A percentile compares a stretch with the other conserved stretches of the same genome.
phyloP scores from a whole-genome alignment of 108 stramenopile genomes.

The Fragilariopsis cylindrus region DNA sequence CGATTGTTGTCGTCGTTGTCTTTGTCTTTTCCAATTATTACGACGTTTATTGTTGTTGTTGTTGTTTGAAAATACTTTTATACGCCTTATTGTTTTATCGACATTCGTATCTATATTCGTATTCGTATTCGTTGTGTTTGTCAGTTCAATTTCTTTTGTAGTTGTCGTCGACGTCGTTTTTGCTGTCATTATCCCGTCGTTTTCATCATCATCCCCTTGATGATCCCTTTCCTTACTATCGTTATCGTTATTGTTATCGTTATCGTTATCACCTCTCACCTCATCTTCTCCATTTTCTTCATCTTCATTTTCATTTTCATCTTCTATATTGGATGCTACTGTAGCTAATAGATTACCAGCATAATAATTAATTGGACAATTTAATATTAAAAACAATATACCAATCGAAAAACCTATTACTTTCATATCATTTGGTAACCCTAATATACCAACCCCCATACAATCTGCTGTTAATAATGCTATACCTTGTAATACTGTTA shows the following conservation, averaged over 20 bases:
- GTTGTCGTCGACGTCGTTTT: neutral
- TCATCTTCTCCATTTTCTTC: conserved; percentile 5
- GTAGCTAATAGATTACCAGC: conserved; percentile 50
- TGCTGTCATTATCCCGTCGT: neutral
- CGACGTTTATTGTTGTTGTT: neutral
- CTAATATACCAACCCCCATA: conserved; percentile 69
- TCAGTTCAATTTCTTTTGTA: no score
- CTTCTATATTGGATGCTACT: conserved; percentile 44
- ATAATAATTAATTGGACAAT: conserved; percentile 66
- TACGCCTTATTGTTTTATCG: neutral
- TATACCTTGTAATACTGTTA: conserved; percentile 49
- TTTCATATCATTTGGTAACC: conserved; percentile 52
- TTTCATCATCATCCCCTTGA: no score
- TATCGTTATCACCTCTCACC: neutral
- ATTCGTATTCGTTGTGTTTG: neutral
- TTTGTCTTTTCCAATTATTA: neutral
- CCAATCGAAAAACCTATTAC: conserved; percentile 46
- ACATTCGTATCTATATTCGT: neutral
- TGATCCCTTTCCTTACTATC: neutral
- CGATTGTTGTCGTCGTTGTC: neutral
- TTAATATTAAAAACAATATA: conserved; percentile 53
- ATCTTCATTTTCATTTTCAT: neutral
- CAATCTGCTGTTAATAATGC: conserved; percentile 65
- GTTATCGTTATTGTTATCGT: conserved; percentile 18
- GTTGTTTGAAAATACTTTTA: neutral